Percentiles rank a stretch among this genome's conserved stretches.
Evolutionary conservation across 2,329 filamentous ascomycete genomes (phyloP).

Genomic region (Neonectria hederae): DNA sequence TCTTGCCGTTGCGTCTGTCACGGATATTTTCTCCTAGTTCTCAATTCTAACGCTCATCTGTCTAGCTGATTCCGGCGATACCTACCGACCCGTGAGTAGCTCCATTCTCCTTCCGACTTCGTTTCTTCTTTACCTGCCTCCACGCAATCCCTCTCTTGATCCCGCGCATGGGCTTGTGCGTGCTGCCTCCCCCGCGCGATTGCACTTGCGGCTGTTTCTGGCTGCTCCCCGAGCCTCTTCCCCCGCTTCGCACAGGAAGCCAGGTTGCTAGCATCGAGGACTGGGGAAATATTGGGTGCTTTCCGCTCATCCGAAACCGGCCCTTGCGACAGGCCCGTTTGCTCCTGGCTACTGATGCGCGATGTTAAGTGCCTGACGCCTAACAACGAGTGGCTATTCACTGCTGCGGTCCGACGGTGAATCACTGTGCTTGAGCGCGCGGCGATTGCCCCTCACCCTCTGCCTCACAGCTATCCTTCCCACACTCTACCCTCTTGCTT

Average conservation of each 20-base stretch:
- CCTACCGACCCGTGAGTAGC: conserved; percentile 67
- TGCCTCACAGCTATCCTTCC: conserved; percentile 17
- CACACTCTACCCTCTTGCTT: conserved; percentile 19
- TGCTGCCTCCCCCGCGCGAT: conserved; percentile 33
- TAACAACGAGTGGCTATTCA: conserved; percentile 10
- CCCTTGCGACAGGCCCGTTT: conserved; percentile 23
- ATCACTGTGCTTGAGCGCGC: conserved; percentile 18
- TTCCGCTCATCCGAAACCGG: conserved; percentile 38
- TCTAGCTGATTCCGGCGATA: conserved; percentile 69
- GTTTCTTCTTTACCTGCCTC: conserved; percentile 16
- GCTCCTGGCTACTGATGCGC: conserved; percentile 6
- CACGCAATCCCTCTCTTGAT: conserved; percentile 29
- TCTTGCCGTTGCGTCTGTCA: conserved; percentile 39
- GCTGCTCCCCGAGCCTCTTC: conserved; percentile 25
- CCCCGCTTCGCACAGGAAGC: conserved; percentile 32
- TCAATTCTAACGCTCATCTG: conserved; percentile 49
- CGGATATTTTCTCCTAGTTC: conserved; percentile 37
- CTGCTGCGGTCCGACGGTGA: conserved; percentile 7
- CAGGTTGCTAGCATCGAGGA: conserved; percentile 27
- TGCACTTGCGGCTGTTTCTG: conserved; percentile 25
- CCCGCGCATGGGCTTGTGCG: conserved; percentile 31
- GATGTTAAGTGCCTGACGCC: conserved; percentile 1
- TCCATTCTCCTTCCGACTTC: conserved; percentile 26
- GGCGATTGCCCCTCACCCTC: conserved; percentile 19
- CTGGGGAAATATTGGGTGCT: conserved; percentile 23